phyloP scores from a whole-genome alignment of 768 basidiomycete genomes.

The Tremella mesenterica region DNA sequence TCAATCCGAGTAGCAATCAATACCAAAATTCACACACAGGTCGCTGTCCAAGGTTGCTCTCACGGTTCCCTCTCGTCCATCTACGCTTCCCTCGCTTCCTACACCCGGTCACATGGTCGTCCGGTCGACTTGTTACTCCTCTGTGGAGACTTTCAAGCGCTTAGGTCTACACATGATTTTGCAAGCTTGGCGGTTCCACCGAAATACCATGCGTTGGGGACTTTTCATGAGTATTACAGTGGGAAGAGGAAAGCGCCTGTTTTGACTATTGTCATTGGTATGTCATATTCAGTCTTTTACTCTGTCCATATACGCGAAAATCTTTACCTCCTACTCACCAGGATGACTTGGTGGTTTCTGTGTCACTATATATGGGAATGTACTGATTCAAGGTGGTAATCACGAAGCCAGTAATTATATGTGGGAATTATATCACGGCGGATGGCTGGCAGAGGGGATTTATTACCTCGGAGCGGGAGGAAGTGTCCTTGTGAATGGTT shows the following conservation, averaged over 20 bases:
- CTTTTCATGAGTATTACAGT: conserved; percentile 79
- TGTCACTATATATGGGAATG: no score
- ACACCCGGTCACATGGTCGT: conserved; percentile 58
- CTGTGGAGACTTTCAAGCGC: conserved; percentile 87
- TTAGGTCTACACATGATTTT: conserved; percentile 74
- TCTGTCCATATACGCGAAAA: no score
- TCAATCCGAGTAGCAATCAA: no score
- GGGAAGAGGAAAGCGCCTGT: conserved; percentile 73
- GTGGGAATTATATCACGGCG: conserved; percentile 96
- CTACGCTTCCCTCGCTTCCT: conserved; percentile 59
- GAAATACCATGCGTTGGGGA: conserved; percentile 76
- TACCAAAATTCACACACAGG: no score
- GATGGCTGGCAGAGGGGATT: conserved; percentile 93
- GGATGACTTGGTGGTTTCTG: no score
- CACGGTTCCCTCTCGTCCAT: conserved; percentile 64
- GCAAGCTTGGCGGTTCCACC: conserved; percentile 82
- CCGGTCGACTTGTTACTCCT: conserved; percentile 78
- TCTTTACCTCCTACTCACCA: no score
- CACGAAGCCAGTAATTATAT: conserved; percentile 96
- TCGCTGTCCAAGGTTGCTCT: conserved; percentile 90
- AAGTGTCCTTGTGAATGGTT: conserved; percentile 73
- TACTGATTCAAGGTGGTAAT: no score
- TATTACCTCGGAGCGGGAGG: conserved; percentile 92
- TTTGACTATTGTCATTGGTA: conserved; percentile 79
- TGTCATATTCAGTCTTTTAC: no score